These are phyloP conservation scores for Plasmodium knowlesi DNA, from an alignment of 169 alveolate species.

Conservation along the genomic window DNA sequence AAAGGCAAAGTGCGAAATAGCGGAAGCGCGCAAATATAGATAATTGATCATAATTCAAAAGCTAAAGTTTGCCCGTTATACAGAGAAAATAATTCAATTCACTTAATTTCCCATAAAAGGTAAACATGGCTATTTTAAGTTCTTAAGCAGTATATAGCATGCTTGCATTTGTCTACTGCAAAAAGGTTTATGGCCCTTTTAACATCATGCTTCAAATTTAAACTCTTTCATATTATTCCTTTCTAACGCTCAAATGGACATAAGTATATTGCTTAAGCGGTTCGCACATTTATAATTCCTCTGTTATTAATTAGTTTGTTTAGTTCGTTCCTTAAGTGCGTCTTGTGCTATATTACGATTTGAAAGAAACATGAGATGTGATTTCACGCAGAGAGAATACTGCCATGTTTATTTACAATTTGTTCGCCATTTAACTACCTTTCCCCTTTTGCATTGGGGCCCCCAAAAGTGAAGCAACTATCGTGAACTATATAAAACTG, in stretches of 20 bases:
- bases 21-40: background rate
- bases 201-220: background rate
- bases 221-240: conserved; percentile 1
- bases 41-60: background rate
- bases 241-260: background rate
- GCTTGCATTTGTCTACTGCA: conserved; percentile 31
- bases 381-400: background rate
- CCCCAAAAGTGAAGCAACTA: background rate
- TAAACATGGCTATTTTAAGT: background rate
- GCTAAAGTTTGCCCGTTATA: background rate
- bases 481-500: background rate
- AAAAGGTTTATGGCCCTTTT: conserved; percentile 10
- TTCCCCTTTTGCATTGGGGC: background rate
- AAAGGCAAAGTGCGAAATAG: background rate
- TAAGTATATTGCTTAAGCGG: background rate
- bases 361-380: background rate
- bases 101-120: background rate
- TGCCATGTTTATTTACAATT: background rate
- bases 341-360: background rate
- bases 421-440: background rate
- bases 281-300: background rate
- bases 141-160: background rate
- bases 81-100: background rate
- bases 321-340: background rate
- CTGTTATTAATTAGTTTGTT: background rate